A percentile compares a stretch with the other conserved stretches of the same genome.
Evolutionary conservation across 768 basidiomycete species (phyloP).

Genomic region (Suillus discolor): DNA sequence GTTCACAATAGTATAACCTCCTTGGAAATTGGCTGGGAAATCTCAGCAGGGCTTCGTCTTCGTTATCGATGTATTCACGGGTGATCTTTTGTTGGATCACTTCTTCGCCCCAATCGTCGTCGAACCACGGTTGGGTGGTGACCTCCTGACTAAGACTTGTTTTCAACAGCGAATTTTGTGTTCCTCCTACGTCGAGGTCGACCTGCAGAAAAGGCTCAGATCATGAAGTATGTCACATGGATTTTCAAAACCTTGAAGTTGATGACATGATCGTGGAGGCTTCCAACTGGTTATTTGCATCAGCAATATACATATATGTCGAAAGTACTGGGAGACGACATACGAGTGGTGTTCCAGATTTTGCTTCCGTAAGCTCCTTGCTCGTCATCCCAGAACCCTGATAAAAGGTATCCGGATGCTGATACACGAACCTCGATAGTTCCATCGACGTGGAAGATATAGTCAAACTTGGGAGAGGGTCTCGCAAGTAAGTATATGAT

Average conservation of each 20-base stretch:
- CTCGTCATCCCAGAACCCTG: constrained; percentile 55
- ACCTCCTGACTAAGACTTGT: constrained; percentile 53
- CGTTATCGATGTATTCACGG: constrained; percentile 50
- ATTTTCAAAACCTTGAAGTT: constrained; percentile 49
- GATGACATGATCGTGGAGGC: constrained; percentile 68
- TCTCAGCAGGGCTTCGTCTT: constrained; percentile 52
- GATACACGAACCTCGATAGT: constrained; percentile 67
- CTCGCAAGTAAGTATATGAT: neutral
- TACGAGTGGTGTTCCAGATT: constrained; percentile 60
- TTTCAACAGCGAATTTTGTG: constrained; percentile 56
- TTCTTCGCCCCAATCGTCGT: constrained; percentile 57
- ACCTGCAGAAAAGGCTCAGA: constrained; percentile 37
- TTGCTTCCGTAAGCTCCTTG: constrained; percentile 55
- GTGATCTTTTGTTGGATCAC: constrained; percentile 57
- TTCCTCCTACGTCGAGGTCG: constrained; percentile 65
- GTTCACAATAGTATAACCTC: constrained; percentile 59
- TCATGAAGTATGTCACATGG: neutral
- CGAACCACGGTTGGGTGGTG: constrained; percentile 55
- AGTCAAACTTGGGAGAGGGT: constrained; percentile 50
- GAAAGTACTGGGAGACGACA: constrained; percentile 19
- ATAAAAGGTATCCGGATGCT: constrained; percentile 71
- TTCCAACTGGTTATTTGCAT: constrained; percentile 51
- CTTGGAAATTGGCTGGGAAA: constrained; percentile 59
- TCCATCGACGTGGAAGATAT: constrained; percentile 66
- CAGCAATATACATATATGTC: neutral